A percentile compares a stretch with the other conserved stretches of the same genome.
phyloP scores from a whole-genome alignment of 495 filamentous ascomycete species.

The Alectoria sarmentosa region DNA sequence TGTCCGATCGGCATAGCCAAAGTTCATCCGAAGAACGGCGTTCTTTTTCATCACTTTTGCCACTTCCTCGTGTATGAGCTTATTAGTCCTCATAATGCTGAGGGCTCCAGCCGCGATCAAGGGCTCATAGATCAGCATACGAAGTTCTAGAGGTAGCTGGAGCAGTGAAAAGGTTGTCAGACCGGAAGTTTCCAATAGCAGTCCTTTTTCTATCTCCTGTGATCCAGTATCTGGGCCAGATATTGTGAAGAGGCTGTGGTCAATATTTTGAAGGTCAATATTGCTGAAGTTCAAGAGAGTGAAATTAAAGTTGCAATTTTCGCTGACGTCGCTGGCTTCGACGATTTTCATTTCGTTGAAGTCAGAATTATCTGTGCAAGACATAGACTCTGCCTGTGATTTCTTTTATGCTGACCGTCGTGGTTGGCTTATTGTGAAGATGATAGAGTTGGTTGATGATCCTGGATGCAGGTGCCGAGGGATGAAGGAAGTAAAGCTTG shows the following conservation, averaged over 20 bases:
- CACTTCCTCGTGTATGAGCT: background rate
- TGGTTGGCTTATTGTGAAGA: background rate
- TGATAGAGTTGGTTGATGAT: background rate
- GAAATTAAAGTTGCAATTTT: background rate
- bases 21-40: background rate
- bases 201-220: background rate
- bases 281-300: background rate
- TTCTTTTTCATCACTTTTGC: background rate
- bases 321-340: background rate
- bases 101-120: background rate
- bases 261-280: background rate
- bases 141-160: background rate
- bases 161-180: background rate
- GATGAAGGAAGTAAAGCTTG: too few relatives aligned
- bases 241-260: background rate
- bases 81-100: background rate
- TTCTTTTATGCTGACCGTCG: background rate
- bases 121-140: background rate
- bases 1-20: background rate
- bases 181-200: background rate
- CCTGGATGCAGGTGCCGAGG: too few relatives aligned
- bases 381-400: background rate
- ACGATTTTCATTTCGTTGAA: background rate
- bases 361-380: background rate
- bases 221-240: background rate